Base-by-base conservation (phyloP, 2,329 filamentous ascomycete species). In the Penicillium sp. region DNA sequence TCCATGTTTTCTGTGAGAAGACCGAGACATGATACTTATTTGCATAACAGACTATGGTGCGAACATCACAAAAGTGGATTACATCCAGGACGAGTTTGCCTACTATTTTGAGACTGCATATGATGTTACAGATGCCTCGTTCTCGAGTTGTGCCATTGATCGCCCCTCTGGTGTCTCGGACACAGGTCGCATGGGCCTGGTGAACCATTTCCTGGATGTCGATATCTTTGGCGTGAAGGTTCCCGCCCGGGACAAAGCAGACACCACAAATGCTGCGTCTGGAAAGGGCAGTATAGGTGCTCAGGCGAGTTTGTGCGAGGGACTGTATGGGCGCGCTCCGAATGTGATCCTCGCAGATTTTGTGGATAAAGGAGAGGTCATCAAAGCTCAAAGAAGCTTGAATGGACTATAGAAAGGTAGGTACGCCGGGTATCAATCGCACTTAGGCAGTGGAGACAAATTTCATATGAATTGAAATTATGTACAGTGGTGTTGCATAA, bases 91-190 rank as follows among this genome's bases (percentile, higher is more conserved):
- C 48, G 70, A 77, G 56, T 77, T 76, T 48, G 61, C 67, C 5
- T 79, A 80, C 59, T 77, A 71, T 62, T 79, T 79, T 58, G 78
- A 80, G 58, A 80, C 77, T 6, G 70, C 72, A 22, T 80, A 73
- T 58, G 75, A 71, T 49, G 68, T 72, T 3, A 78, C 70, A 2
- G 70, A 79, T 55, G 47, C 73, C 2, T 60, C 67, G 7, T 79
- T 80, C 60, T 56, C 67, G 1, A 64, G 73, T 54, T 80, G 78
- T 64, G 74, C 66, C 10, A 73, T 80, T 48, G 71, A 80, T 59
- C 73, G 77, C 3, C 78, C 78, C 2, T 43, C 70, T 5, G 70
- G 69, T n/a, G 70, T 68, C 22, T 70, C 66, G 13, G 58, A 71
- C 5, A 64, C 69, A 4, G 75, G 72, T 11, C 69, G 75, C 4